These are phyloP conservation scores for Talaromyces sp. DNA, from an alignment of 2,329 filamentous ascomycete genomes.

Conservation along the genomic window DNA sequence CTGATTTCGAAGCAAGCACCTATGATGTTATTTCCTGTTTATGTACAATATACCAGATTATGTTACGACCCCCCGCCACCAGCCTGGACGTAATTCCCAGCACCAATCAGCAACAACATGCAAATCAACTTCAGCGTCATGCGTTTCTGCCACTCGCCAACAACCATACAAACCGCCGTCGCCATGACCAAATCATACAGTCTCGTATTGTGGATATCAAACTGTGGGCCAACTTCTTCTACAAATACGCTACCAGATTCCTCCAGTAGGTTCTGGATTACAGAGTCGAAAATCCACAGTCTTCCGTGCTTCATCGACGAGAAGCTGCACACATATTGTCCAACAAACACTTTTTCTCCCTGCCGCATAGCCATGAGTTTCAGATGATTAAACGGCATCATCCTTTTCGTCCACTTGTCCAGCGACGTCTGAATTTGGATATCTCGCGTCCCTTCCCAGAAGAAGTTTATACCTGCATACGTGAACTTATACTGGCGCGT, in stretches of 20 bases:
- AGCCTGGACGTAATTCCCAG: background rate
- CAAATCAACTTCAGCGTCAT: background rate
- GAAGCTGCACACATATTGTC: background rate
- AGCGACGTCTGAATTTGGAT: background rate
- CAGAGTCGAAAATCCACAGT: background rate
- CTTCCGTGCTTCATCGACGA: background rate
- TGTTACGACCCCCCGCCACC: no score
- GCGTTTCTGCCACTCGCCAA: background rate
- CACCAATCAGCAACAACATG: background rate
- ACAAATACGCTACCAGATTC: no score
- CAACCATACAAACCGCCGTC: background rate
- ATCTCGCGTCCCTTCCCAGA: background rate
- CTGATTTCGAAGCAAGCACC: background rate
- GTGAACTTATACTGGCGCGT: background rate
- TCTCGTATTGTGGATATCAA: background rate
- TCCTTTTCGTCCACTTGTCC: background rate
- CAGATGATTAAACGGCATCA: background rate
- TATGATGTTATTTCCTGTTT: no score
- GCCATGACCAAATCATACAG: background rate
- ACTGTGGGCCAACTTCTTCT: background rate
- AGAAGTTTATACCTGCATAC: background rate
- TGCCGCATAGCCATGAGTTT: background rate
- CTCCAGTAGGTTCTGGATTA: background rate
- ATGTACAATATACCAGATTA: no score
- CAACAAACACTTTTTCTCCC: background rate